Evolutionary conservation across 192 early-diverging fungal species (phyloP), one percentile per base, ranked within the genome.

Genomic region (Backusella parvicylindrica): DNA sequence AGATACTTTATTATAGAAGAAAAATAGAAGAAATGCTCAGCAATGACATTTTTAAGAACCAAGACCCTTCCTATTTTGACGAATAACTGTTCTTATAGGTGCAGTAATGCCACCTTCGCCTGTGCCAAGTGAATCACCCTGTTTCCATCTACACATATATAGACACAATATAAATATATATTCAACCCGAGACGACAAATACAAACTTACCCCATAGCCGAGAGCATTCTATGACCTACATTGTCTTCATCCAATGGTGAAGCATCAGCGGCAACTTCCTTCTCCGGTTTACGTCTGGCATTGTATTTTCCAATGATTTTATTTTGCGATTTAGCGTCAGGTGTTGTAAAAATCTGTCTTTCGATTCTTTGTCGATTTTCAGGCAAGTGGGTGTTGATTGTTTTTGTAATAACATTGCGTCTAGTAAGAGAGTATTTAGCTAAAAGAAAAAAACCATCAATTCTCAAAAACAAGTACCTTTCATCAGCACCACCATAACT

Each of bases 201-300:
- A 9, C 21, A 26, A 30, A 77, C 78, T 77, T 82, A 93, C 78
- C 92, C 92, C 89, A 93, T 89, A 37, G 83, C 81, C 32, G 82
- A 75, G 5, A 93, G 75, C 92, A 93, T 92, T 28, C 84, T 82
- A 69, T 91, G 90, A 4, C 92, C 92, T 35, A 89, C 40, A 56
- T 93, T 93, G 5, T 79, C 77, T 8, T 84, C 78, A 50, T 75
- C 84, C 70, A 93, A 86, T 26, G 87, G 85, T n/a, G 76, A 75
- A 0, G 85, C 86, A 28, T 79, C 75, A 9, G 81, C 77, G 2
- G 86, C 92, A n/a, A 93, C 90, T 70, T 41, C 30, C 18, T 38
- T 30, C 9, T 30, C 28, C 21, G 53, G 40, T 30, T 26, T n/a
- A 43, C 30, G 30, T 26, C 43, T 47, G 9, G 35, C 32, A n/a